Evolutionary conservation across 75 land plant genomes (phyloP), one percentile per base, ranked within the genome.

Genomic region (Picea glauca): DNA sequence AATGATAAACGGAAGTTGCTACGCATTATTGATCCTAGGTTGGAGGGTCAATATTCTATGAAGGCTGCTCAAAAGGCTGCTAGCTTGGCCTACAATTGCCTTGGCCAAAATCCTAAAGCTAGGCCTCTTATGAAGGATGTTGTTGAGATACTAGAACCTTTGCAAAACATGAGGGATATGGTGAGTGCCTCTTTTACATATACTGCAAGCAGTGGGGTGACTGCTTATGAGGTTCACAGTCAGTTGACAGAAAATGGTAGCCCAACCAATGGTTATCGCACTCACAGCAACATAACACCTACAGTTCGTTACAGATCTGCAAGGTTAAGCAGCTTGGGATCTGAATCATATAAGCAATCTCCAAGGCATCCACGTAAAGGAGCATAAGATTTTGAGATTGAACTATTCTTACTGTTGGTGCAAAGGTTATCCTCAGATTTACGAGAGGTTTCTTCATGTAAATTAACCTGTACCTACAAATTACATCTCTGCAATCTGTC

Each of bases 31-130:
- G 89, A 87, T 72, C 88, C 83, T 4, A 77, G 59, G 21, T 56
- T 86, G 46, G 88, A 84, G 18, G 87, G 80, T 12, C 78, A 85
- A 14, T 80, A 58, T 76, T 78, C 88, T 59, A 18, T 78, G 21
- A 84, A 77, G 40, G 87, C 62, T 15, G 82, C 86, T 30, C 83
- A 80, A 14, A 86, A 75, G 58, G 86, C 86, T 12, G 87, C 87
- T 9, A 18, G 18, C 7, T 56, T 86, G 66, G 88, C 87, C 1
- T 75, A 82, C 62, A 82, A 85, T 15, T 86, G 88, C 78, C 83
- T 86, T 30, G 72, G 80, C 65, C 81, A 75, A 23, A 62, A 70
- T 58, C 80, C 88, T 63, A 86, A 81, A 64, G n/a, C 58, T 2
- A 63, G 88, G 65, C 88, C 88, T 4, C 13, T 61, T 12, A 85